These are phyloP conservation scores for Cicer chorassanicum DNA, from an alignment of 306 rosid genomes.

Conservation along the genomic window DNA sequence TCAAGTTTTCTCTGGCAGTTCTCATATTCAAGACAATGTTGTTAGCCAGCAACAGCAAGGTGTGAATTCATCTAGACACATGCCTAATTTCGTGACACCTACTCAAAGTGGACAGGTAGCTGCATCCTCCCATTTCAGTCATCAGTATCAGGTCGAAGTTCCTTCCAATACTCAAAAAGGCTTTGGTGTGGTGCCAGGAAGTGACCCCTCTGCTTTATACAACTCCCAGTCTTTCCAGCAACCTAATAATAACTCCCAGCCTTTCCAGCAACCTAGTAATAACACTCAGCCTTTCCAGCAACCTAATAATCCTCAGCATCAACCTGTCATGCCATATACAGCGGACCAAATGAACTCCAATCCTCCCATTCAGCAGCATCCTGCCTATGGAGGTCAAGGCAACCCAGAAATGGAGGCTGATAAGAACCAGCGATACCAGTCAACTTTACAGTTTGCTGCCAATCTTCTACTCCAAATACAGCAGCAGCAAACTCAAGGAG, in stretches of 20 bases:
- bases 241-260: slow-evolving; percentile 23
- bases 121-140: slow-evolving; percentile 56
- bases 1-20: slow-evolving; percentile 59
- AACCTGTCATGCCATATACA: slow-evolving; percentile 54
- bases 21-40: slow-evolving; percentile 66
- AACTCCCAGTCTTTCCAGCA: slow-evolving; percentile 47
- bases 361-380: slow-evolving; percentile 67
- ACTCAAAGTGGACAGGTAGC: slow-evolving; percentile 65
- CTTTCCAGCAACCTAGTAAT: slow-evolving; percentile 40
- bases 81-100: slow-evolving; percentile 55
- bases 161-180: slow-evolving; percentile 60
- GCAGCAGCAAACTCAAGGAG: slow-evolving; percentile 74
- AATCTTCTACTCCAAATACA: slow-evolving; percentile 92
- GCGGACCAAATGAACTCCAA: slow-evolving; percentile 66
- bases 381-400: slow-evolving; percentile 70
- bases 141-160: slow-evolving; percentile 64
- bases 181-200: slow-evolving; percentile 64
- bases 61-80: slow-evolving; percentile 64
- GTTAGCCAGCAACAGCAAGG: slow-evolving; percentile 59
- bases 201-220: slow-evolving; percentile 65
- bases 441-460: slow-evolving; percentile 96
- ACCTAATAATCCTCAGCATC: slow-evolving; percentile 58
- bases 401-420: slow-evolving; percentile 81
- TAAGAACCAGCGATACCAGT: slow-evolving; percentile 72
- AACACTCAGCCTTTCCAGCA: slow-evolving; percentile 35